Evolutionary conservation across 2,329 filamentous ascomycete species (phyloP), one percentile per base, ranked within the genome.

Genomic region (Xylariaceae sp.): DNA sequence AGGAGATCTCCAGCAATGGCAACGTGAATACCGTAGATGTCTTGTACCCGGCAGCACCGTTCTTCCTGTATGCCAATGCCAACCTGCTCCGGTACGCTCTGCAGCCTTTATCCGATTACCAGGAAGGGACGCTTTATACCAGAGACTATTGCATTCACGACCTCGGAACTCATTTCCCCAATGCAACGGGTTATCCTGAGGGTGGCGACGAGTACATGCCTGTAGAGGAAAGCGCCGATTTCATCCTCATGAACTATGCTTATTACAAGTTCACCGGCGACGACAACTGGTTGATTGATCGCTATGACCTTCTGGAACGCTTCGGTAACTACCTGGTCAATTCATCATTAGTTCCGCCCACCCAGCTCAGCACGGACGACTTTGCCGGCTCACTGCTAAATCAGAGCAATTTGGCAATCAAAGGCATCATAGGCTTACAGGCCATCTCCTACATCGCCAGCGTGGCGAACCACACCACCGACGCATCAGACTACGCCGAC

Each of bases 21-120:
- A 92, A 94, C 63, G 84, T 84, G 66, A 88, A 92, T 65, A 92
- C 88, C 0, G 87, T 92, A 6, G 88, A 92, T 71, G 87, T 94
- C 49, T 89, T 92, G 61, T 92, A 91, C 72, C 89, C 89, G 0
- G 80, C 88, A 0, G 88, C 89, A 66, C 88, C 89, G 0, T 92
- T 92, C 76, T 92, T 92, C 72, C 69, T 92, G 9, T 92, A 92
- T 67, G 90, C 88, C 21, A 90, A 91, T 63, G 88, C 89, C 1
- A 76, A 81, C 49, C 88, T 88, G 85, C 74, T 91, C 53, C 85
- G 83, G 1, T 91, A 90, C 65, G 74, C 91, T 2, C 74, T 92
- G 3, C 86, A 91, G 67, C 88, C 89, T 2, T 72, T 92, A 16
- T 79, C 90, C 52, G 88, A 92, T 70, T 86, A 92, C 65, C 87